Base-by-base conservation (phyloP, 139 green algal genomes). In the Chlorella sp. region DNA sequence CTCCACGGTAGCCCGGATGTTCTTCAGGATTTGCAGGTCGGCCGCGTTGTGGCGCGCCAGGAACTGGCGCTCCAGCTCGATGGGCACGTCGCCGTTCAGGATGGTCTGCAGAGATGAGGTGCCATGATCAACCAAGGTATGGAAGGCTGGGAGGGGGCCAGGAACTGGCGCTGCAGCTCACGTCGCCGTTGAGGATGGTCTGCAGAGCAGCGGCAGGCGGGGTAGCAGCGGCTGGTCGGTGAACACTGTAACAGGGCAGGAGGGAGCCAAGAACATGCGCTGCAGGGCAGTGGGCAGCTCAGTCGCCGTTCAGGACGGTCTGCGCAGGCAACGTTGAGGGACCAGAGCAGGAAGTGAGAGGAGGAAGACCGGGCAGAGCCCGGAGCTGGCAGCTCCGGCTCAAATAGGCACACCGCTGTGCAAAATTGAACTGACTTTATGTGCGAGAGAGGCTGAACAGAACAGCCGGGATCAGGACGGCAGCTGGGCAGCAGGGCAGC, bases 31-130 rank as follows among this genome's bases (percentile, higher is more conserved):
- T 81, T 90, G 87, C 65, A 97, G 88, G 90, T 97, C 95, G 17
- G 94, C 89, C 48, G 95, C 88, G 89, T 95, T 96, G 89, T 94
- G 89, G 72, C 83, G 92, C 87, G 97, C 98, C 82, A 99, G 88
- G 90, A 99, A 99, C 89, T 99, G 94, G 56, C 99, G 93, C 86
- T 96, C 91, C 54, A 99, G 92, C 43, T 92, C 88, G 76, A 99
- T 97, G 60, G 97, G 93, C 26, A 92, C 92, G 40, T 93, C 92
- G 60, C 97, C 97, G 0, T 91, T 94, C 62, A 99, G 81, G 58
- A 99, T 95, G 65, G 90, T 90, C 73, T 90, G 88, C 67, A 98
- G 81, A 80, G 86, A 20, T 1, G 46, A 32, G 88, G 26, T 46
- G 68, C 38, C 40, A 69, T 36, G 41, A 48, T 22, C 22, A 60